Percentiles rank a stretch among this genome's conserved stretches.
phyloP scores from a whole-genome alignment of 345 rosid genomes.

The Clausena lansium region DNA sequence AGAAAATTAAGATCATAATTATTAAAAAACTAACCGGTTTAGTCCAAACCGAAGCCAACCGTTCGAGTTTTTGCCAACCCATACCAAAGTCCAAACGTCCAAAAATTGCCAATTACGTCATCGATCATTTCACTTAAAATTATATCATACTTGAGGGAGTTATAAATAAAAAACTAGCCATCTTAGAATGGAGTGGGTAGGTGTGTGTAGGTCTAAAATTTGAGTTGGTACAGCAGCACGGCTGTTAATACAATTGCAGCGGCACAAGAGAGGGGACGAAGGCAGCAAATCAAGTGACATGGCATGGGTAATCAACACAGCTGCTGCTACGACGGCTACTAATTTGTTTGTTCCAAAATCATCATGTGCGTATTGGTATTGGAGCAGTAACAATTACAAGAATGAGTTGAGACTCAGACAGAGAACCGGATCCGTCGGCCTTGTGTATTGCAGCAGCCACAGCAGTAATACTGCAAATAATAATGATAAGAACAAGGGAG shows the following conservation, averaged over 20 bases:
- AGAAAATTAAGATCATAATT: no score
- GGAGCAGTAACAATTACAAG: background rate
- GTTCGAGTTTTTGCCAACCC: no score
- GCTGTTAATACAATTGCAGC: background rate
- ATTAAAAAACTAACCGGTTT: no score
- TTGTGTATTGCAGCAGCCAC: conserved; percentile 26
- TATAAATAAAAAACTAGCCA: no score
- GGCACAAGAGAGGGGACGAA: background rate
- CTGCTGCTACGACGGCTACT: background rate
- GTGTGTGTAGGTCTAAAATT: background rate
- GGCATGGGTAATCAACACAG: background rate
- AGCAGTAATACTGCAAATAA: conserved; percentile 19
- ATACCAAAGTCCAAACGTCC: no score
- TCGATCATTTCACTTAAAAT: background rate
- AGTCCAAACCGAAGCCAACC: no score
- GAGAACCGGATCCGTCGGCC: conserved; percentile 15
- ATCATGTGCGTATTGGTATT: background rate
- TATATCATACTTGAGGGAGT: background rate
- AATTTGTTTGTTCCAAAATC: background rate
- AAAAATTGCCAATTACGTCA: background rate
- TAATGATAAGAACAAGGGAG: conserved; percentile 45
- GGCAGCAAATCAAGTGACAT: background rate
- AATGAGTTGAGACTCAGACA: background rate
- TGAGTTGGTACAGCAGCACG: background rate
- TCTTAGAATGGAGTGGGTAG: background rate